Base-by-base conservation (phyloP, 2,329 filamentous ascomycete genomes). In the Boeremia exigua region DNA sequence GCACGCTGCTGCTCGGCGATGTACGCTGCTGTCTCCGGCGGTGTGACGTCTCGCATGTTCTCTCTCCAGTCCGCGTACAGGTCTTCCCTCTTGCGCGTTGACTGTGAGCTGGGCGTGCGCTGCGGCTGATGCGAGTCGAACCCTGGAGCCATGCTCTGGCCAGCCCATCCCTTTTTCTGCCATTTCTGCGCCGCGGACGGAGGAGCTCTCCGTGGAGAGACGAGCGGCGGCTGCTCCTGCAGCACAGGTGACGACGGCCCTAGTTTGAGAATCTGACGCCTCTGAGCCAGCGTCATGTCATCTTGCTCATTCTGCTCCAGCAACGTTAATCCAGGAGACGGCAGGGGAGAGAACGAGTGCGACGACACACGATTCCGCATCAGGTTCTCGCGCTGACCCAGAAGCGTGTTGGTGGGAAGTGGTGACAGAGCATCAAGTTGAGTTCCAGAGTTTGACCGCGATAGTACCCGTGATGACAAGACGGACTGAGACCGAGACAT, bases 281-380 rank as follows among this genome's bases (percentile, higher is more conserved):
- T 86, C 65, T 89, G 85, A 37, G 86, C 88, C 15, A 95, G 80
- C 0, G 90, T 88, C 62, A 94, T 80, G 52, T 92, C 85, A 57
- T 93, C 90, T 1, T 82, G 78, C 63, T 71, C 56, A 62, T 40
- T 36, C 57, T 59, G 53, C 37, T 58, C 63, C 15, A 52, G 60
- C 15, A 66, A 54, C 9, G 73, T 60, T 33, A 69, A 71, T 5
- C 71, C 57, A 0, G 65, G 64, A 1, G 73, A 70, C 2, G 68
- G 37, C 14, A 65, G 59, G 25, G 73, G 68, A 10, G 63, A 72
- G 63, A 79, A 74, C 0, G 74, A 76, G 4, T 73, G 74, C 4
- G 75, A 70, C 2, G 75, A 75, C 10, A 72, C 62, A 19, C 73
- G 69, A 47, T 75, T 77, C 15, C 73, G 77, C 23, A 87, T 71